These are phyloP conservation scores for Leishmania martiniquensis DNA, from an alignment of 208 protist genomes.

Conservation along the genomic window DNA sequence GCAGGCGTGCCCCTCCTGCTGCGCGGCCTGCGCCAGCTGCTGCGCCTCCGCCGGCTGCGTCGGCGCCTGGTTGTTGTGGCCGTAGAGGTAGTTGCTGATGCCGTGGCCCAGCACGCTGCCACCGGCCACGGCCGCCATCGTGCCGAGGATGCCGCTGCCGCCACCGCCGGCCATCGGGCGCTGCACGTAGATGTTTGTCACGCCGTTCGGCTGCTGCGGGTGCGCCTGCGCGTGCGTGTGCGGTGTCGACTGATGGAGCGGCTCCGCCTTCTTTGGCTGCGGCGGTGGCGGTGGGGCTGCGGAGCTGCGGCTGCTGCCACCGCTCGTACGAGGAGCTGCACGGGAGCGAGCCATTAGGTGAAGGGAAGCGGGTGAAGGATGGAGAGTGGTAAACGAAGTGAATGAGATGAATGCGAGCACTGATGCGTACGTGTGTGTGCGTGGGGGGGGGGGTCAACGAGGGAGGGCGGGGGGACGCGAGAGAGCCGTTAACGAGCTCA, in stretches of 20 bases:
- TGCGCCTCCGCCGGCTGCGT: slow-evolving; percentile 85
- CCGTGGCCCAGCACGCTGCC: slow-evolving; percentile 87
- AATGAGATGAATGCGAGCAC: too few species aligned
- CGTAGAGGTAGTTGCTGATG: slow-evolving; percentile 89
- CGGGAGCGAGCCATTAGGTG: slow-evolving; percentile 66
- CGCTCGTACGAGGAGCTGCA: slow-evolving; percentile 36
- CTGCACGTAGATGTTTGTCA: slow-evolving; percentile 85
- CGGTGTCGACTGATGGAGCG: slow-evolving; percentile 20
- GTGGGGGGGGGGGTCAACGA: background rate
- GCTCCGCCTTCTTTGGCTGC: slow-evolving; percentile 21
- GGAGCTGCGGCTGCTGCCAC: slow-evolving; percentile 16
- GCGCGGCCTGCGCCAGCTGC: slow-evolving; percentile 65
- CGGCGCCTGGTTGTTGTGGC: slow-evolving; percentile 59
- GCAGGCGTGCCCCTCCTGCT: slow-evolving; percentile 68
- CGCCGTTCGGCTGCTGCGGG: slow-evolving; percentile 41
- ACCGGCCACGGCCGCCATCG: slow-evolving; percentile 81
- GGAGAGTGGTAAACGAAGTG: too few species aligned
- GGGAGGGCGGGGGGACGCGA: too few species aligned
- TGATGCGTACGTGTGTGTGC: background rate
- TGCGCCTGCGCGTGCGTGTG: too few species aligned
- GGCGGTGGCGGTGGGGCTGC: slow-evolving; percentile 21
- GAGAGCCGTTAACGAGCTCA: too few species aligned
- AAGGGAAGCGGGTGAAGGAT: too few species aligned
- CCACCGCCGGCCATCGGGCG: slow-evolving; percentile 45
- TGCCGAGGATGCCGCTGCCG: slow-evolving; percentile 78